These are phyloP conservation scores for Cladosporium phlei DNA, from an alignment of 2,329 filamentous ascomycete species.

Conservation along the genomic window DNA sequence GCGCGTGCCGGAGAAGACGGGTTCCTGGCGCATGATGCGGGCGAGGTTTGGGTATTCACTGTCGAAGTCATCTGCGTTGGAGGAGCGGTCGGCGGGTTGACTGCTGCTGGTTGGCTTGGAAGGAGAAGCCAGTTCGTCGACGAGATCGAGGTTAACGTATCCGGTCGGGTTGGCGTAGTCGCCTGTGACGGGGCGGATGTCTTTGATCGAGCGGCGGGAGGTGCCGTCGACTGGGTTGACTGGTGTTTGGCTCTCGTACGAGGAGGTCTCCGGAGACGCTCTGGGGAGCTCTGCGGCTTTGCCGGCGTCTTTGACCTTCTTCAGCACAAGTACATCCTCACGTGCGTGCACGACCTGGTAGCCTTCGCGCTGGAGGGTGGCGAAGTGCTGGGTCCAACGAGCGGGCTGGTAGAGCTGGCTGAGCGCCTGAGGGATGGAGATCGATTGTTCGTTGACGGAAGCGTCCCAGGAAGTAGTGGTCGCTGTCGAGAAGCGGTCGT, in stretches of 20 bases:
- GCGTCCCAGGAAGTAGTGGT: constrained; percentile 54
- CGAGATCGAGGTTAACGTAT: constrained; percentile 57
- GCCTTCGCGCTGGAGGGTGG: constrained; percentile 54
- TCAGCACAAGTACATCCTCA: constrained; percentile 62
- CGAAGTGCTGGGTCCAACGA: constrained; percentile 62
- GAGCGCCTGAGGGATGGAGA: constrained; percentile 58
- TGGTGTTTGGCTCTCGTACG: constrained; percentile 13
- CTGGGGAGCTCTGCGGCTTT: neutral
- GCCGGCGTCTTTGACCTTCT: constrained; percentile 46
- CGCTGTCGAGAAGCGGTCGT: constrained; percentile 53
- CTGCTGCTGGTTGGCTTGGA: neutral
- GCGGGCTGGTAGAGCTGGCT: constrained; percentile 57
- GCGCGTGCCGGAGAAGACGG: constrained; percentile 43
- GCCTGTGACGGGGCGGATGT: constrained; percentile 43
- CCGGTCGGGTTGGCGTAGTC: constrained; percentile 62
- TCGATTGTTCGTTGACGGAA: constrained; percentile 42
- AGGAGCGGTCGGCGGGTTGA: constrained; percentile 27
- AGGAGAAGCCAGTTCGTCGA: constrained; percentile 18
- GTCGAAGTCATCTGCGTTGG: constrained; percentile 30
- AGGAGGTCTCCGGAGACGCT: constrained; percentile 11
- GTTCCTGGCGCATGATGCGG: constrained; percentile 44
- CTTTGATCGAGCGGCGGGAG: constrained; percentile 23
- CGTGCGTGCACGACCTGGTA: constrained; percentile 63
- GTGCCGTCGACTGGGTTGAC: constrained; percentile 56
- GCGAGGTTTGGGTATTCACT: constrained; percentile 38